These are phyloP conservation scores for Lactarius hengduanensis DNA, from an alignment of 768 basidiomycete genomes.

Conservation along the genomic window DNA sequence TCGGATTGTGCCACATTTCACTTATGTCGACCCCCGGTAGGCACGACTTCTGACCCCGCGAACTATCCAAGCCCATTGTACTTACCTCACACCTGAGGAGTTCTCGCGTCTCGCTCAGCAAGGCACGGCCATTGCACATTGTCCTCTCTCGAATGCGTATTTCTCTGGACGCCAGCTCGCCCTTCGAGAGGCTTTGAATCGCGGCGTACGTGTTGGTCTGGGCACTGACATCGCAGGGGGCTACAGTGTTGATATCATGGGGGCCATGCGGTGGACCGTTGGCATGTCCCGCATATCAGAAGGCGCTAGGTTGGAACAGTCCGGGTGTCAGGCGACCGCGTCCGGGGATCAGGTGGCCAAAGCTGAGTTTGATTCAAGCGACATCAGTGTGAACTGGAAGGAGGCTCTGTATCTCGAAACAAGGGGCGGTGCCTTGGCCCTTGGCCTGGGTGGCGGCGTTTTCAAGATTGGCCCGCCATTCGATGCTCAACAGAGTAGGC, in stretches of 20 bases:
- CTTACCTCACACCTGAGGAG: constrained; percentile 58
- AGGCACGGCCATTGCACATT: constrained; percentile 75
- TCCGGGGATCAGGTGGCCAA: constrained; percentile 8
- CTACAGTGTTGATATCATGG: constrained; percentile 76
- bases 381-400: constrained; percentile 71
- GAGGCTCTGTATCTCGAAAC: constrained; percentile 82
- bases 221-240: constrained; percentile 89
- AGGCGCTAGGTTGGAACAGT: constrained; percentile 40
- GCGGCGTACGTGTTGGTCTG: constrained; percentile 68
- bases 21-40: constrained; percentile 32
- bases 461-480: constrained; percentile 65
- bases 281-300: constrained; percentile 67
- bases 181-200: constrained; percentile 65
- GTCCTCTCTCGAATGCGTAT: constrained; percentile 87
- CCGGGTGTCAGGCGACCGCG: constrained; percentile 10
- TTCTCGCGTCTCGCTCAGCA: constrained; percentile 48
- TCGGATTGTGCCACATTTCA: background rate
- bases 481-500: constrained; percentile 74
- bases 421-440: constrained; percentile 68
- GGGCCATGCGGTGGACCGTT: constrained; percentile 77
- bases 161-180: constrained; percentile 73
- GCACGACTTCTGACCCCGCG: constrained; percentile 55
- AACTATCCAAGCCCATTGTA: constrained; percentile 88
- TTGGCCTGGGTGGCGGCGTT: constrained; percentile 50
- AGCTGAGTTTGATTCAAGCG: constrained; percentile 22